phyloP scores from a whole-genome alignment of 139 green algal genomes.

The Diplosphaera chodatii region DNA sequence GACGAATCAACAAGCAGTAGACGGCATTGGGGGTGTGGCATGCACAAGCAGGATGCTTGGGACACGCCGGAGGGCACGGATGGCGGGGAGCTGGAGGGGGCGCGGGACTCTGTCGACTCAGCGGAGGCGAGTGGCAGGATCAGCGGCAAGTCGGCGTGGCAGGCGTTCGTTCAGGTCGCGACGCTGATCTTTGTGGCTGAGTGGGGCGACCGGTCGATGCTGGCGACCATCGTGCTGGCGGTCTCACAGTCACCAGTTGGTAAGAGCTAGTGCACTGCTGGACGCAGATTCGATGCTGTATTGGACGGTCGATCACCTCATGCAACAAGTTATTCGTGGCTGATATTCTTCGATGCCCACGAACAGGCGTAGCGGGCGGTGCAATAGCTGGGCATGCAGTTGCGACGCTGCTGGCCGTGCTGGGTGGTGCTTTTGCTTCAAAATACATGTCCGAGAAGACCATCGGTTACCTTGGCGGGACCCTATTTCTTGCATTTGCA shows the following conservation, averaged over 20 bases:
- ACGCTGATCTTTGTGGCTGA: constrained; percentile 91
- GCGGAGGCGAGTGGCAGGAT: constrained; percentile 29
- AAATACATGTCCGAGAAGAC: constrained; percentile 85
- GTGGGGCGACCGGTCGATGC: constrained; percentile 93
- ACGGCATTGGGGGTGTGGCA: too few species aligned
- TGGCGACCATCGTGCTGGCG: constrained; percentile 92
- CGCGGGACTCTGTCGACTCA: constrained; percentile 51
- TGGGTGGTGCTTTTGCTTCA: constrained; percentile 74
- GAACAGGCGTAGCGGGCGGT: constrained; percentile 71
- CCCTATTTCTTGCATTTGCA: constrained; percentile 90
- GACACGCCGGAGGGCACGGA: constrained; percentile 2
- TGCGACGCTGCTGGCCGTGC: constrained; percentile 87
- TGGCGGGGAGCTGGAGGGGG: constrained; percentile 68
- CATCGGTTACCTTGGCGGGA: constrained; percentile 70
- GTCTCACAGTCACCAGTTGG: constrained; percentile 80
- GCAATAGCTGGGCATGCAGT: constrained; percentile 80
- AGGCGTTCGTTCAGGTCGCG: constrained; percentile 48
- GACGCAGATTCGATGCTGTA: too few species aligned
- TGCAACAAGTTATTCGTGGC: too few species aligned
- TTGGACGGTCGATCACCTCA: too few species aligned
- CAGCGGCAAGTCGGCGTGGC: constrained; percentile 2
- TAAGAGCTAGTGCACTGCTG: too few species aligned
- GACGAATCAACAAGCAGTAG: too few species aligned
- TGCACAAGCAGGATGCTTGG: constrained; percentile 13
- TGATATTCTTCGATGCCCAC: too few species aligned